Conservation (phyloP, 805 yeast genomes). For the Candida parachauliodes region DNA sequence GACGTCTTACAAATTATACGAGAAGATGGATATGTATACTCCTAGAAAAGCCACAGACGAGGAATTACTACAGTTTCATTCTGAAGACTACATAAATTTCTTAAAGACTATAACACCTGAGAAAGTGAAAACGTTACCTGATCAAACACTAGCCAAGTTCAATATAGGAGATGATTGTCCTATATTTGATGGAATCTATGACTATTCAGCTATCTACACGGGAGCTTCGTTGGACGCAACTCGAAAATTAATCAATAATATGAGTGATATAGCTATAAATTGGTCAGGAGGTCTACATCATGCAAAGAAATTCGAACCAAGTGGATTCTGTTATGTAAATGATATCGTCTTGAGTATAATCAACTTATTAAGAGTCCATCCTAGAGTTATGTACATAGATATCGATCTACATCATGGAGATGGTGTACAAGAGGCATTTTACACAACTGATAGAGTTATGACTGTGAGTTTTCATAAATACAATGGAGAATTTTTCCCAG, state of each 20-base stretch:
- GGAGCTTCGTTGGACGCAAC: constrained; percentile 96
- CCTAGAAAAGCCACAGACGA: constrained; percentile 80
- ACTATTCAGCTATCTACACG: constrained; percentile 81
- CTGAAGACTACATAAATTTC: constrained; percentile 81
- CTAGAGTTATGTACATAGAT: constrained; percentile 89
- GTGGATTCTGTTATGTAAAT: constrained; percentile 93
- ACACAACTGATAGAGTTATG: constrained; percentile 93
- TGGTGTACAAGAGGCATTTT: constrained; percentile 96
- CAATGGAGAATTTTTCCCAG: constrained; percentile 93
- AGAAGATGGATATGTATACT: constrained; percentile 83
- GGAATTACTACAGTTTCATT: constrained; percentile 78
- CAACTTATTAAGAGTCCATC: constrained; percentile 81
- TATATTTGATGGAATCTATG: constrained; percentile 91
- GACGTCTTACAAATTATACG: constrained; percentile 77
- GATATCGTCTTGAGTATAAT: constrained; percentile 89
- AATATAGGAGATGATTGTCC: constrained; percentile 95
- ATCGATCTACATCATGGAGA: constrained; percentile 97
- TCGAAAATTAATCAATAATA: constrained; percentile 75
- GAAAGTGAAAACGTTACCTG: constrained; percentile 54
- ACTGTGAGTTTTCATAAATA: constrained; percentile 94
- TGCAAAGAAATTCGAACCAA: constrained; percentile 91
- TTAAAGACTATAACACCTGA: constrained; percentile 76
- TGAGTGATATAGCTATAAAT: constrained; percentile 90
- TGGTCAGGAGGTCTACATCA: constrained; percentile 98
- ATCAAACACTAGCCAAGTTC: constrained; percentile 58